A percentile compares a stretch with the other conserved stretches of the same genome.
phyloP scores from a whole-genome alignment of 1,284 basidiomycete species.

The Papiliotrema flavescens region DNA sequence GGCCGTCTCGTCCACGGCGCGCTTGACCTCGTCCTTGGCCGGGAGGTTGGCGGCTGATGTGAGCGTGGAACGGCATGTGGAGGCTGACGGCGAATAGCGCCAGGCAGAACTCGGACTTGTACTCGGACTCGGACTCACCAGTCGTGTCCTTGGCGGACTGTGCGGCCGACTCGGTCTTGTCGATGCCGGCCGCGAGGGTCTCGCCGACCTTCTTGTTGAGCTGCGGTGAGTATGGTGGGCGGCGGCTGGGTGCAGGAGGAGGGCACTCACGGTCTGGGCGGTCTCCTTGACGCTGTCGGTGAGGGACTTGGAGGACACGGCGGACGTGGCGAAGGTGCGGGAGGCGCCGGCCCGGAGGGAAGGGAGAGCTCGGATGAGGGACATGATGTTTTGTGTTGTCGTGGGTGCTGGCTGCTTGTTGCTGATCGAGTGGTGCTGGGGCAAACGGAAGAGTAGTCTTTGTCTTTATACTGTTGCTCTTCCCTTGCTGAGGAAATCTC shows the following conservation, averaged over 20 bases:
- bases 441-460: too few relatives aligned
- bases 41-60: constrained; percentile 14
- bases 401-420: not conserved
- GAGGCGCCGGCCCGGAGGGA: constrained; percentile 7
- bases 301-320: constrained; percentile 19
- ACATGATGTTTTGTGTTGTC: constrained; percentile 1
- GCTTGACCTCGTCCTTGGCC: constrained; percentile 10
- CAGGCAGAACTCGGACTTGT: not conserved
- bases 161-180: constrained; percentile 20
- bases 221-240: constrained; percentile 8
- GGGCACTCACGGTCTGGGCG: constrained; percentile 23
- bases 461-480: too few relatives aligned
- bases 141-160: constrained; percentile 21
- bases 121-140: constrained; percentile 2
- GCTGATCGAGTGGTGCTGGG: too few relatives aligned
- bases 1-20: constrained; percentile 1
- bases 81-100: not conserved
- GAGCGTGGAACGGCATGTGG: not conserved
- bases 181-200: constrained; percentile 29
- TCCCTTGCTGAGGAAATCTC: too few relatives aligned
- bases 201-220: constrained; percentile 39
- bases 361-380: constrained; percentile 13
- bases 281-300: constrained; percentile 37
- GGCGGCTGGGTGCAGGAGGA: not conserved
- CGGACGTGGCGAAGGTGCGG: constrained; percentile 22